Evolutionary conservation across 306 rosid species (phyloP), one percentile per base, ranked within the genome.

Genomic region (Prunus campanulata): DNA sequence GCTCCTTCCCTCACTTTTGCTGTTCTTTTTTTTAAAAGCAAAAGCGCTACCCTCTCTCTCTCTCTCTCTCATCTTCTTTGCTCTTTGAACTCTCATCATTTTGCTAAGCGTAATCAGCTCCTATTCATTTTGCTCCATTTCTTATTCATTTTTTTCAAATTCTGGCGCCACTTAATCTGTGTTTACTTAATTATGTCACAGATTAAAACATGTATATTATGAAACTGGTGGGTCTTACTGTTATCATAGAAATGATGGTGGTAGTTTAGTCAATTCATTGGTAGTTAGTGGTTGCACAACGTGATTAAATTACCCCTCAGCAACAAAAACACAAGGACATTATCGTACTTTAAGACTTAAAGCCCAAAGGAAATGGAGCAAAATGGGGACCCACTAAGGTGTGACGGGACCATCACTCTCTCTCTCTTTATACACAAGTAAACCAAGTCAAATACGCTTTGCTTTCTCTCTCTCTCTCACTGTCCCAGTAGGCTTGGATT

Each of bases 1-100:
- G 71, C 69, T 75, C 78, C 81, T 84, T 82, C 77, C 68, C 57
- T 83, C 54, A 71, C 81, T 77, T 81, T 80, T 19, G 60, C 59
- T 56, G 6, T 78, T 59, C 44, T 80, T 76, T 60, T 22, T 18
- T 64, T 67, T 59, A 76, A 83, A 78, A 73, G 56, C 44, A 29
- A 2, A 54, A 11, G 57, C 42, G 55, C 71, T 67, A 29, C 57
- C 66, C 42, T 54, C 25, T 3, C 42, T 66, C 71, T 66, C 42
- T 48, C 20, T 50, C n/a, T 54, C 51, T 9, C 29, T 47, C 24
- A 22, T 55, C 25, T 32, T 49, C 54, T 76, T 54, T 66, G 66
- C 19, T 18, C 56, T 48, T 6, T 39, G 44, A 39, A 9, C 24
- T 12, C 44, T 61, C 70, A 72, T 57, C 66, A 62, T 51, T 78